Percentiles rank a stretch among this genome's conserved stretches.
phyloP scores from a whole-genome alignment of 2,329 filamentous ascomycete genomes.

The Aspergillus puulaauensis region DNA sequence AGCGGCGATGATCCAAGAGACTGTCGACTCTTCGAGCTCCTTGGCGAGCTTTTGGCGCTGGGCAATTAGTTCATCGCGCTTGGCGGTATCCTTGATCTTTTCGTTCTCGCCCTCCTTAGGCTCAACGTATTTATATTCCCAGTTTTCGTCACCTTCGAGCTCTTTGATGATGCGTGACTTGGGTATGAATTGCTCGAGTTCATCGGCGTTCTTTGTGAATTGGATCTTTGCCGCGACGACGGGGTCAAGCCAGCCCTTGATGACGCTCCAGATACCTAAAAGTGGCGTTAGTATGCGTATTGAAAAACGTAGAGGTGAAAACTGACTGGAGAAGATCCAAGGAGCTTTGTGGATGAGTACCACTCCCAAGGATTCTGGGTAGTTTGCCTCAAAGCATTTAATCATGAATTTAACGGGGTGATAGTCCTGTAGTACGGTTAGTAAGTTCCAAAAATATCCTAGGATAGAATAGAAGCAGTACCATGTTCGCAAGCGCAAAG shows the following conservation, averaged over 20 bases:
- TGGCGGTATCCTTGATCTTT: constrained; percentile 65
- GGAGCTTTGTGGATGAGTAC: constrained; percentile 94
- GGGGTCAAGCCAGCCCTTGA: constrained; percentile 93
- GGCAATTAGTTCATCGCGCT: constrained; percentile 62
- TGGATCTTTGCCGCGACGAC: constrained; percentile 93
- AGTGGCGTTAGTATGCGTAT: background rate
- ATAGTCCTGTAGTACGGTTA: constrained; percentile 65
- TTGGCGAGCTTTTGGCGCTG: constrained; percentile 66
- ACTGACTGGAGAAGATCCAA: constrained; percentile 88
- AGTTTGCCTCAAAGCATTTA: constrained; percentile 98
- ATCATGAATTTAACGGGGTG: constrained; percentile 98
- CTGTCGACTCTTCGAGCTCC: constrained; percentile 71
- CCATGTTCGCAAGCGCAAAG: constrained; percentile 94
- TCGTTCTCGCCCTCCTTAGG: constrained; percentile 74
- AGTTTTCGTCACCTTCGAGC: constrained; percentile 82
- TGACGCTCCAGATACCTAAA: constrained; percentile 89
- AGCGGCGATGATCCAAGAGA: constrained; percentile 68
- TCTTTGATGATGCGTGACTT: constrained; percentile 72
- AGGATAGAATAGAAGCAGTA: constrained; percentile 34
- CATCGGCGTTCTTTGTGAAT: constrained; percentile 79
- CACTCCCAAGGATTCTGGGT: constrained; percentile 85
- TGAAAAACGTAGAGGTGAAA: background rate
- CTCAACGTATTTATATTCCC: constrained; percentile 79
- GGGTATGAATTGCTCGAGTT: constrained; percentile 75
- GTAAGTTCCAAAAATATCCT: background rate